phyloP scores from a whole-genome alignment of 1,139 yeast species.

The Torulaspora pretoriensis region DNA sequence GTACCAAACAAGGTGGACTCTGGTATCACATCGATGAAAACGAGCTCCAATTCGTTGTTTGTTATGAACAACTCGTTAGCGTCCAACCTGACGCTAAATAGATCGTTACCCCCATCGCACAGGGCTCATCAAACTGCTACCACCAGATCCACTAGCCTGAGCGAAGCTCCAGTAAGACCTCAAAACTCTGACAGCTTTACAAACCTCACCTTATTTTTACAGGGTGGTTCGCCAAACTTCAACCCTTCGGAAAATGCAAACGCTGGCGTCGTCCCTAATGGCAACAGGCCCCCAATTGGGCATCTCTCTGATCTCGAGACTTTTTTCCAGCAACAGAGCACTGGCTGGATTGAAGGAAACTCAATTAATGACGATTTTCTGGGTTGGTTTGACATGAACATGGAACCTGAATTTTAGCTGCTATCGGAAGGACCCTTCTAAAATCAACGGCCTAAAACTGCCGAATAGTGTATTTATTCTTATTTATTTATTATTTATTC shows the following conservation, averaged over 20 bases:
- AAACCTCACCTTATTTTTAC: slow-evolving; percentile 21
- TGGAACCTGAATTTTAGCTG: slow-evolving; percentile 51
- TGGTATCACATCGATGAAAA: slow-evolving; percentile 13
- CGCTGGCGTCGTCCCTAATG: not conserved
- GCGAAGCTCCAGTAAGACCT: slow-evolving; percentile 7
- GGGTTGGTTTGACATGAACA: slow-evolving; percentile 88
- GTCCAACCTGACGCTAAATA: slow-evolving; percentile 17
- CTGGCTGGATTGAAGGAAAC: slow-evolving; percentile 76
- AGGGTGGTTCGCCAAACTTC: slow-evolving; percentile 8
- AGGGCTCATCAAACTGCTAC: slow-evolving; percentile 8
- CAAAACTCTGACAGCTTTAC: slow-evolving; percentile 16
- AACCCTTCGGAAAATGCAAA: slow-evolving; percentile 6
- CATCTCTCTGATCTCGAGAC: slow-evolving; percentile 32
- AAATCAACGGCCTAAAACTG: not conserved
- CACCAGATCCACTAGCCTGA: slow-evolving; percentile 1
- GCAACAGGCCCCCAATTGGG: slow-evolving; percentile 10
- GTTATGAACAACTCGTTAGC: slow-evolving; percentile 19
- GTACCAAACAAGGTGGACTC: slow-evolving; percentile 2
- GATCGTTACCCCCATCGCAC: slow-evolving; percentile 13
- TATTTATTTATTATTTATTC: not conserved
- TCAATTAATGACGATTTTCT: slow-evolving; percentile 64
- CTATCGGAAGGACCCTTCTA: not conserved
- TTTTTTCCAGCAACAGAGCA: slow-evolving; percentile 73
- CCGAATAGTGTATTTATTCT: not conserved
- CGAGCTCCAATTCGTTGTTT: slow-evolving; percentile 20